A percentile compares a stretch with the other conserved stretches of the same genome.
Conservation (phyloP, 108 stramenopile species). For the Stephanodiscus minutulus region DNA sequence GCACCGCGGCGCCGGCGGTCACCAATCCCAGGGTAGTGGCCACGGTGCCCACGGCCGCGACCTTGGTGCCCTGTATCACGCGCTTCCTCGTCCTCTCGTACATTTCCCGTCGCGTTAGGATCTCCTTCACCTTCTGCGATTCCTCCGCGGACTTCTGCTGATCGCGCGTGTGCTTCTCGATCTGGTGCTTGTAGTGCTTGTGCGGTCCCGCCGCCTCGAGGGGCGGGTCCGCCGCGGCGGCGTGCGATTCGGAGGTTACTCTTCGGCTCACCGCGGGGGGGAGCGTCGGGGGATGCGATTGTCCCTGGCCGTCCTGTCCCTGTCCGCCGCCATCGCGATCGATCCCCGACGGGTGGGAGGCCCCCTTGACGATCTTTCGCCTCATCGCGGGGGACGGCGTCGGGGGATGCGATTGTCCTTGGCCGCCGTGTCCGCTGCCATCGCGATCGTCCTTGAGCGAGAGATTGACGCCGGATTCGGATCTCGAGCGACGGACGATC, state of each 20-base stretch:
- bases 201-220: conserved; percentile 41
- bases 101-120: conserved; percentile 21
- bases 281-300: too few relatives aligned
- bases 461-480: not conserved
- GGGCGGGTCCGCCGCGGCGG: not conserved
- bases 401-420: too few relatives aligned
- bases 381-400: too few relatives aligned
- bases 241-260: not conserved
- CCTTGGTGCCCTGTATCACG: conserved; percentile 63
- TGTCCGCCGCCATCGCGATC: not conserved
- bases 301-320: too few relatives aligned
- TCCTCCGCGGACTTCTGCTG: conserved; percentile 46
- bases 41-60: conserved; percentile 77
- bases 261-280: too few relatives aligned
- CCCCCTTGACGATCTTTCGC: too few relatives aligned
- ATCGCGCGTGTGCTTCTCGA: conserved; percentile 42
- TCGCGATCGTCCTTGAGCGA: not conserved
- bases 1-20: conserved; percentile 81
- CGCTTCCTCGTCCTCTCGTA: conserved; percentile 56
- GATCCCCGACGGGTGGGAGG: not conserved
- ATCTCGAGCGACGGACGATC: not conserved
- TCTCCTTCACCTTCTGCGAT: conserved; percentile 24
- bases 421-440: not conserved
- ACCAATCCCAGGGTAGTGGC: conserved; percentile 73
- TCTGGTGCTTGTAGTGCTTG: conserved; percentile 50